Evolutionary conservation across 2,329 filamentous ascomycete genomes (phyloP).

Genomic region (Cladosporium sp.): DNA sequence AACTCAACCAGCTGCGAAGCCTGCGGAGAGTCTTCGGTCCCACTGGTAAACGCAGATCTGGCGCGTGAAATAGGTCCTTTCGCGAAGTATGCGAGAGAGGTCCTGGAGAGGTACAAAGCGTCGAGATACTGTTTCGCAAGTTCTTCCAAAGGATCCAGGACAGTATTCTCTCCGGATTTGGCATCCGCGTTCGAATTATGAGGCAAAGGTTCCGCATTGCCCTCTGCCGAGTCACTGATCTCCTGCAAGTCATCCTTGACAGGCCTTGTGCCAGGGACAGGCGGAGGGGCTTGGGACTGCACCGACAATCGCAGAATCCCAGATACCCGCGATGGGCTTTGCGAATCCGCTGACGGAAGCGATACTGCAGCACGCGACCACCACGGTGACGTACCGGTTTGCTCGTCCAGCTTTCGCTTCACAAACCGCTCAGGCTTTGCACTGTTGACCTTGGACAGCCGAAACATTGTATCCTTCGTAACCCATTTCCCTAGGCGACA

Average conservation of each 20-base stretch:
- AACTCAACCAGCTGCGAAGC: slow-evolving; percentile 61
- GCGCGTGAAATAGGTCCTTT: slow-evolving; percentile 74
- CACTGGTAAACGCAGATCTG: slow-evolving; percentile 61
- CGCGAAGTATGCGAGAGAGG: slow-evolving; percentile 74
- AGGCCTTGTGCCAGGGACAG: not conserved
- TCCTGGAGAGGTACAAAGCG: slow-evolving; percentile 49
- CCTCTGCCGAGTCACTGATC: not conserved
- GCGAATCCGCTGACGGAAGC: not conserved
- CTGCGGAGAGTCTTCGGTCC: slow-evolving; percentile 54
- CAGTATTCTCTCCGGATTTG: not conserved
- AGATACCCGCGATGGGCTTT: not conserved
- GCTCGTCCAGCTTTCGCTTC: slow-evolving; percentile 21
- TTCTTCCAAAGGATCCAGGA: slow-evolving; percentile 22
- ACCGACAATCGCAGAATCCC: slow-evolving; percentile 17
- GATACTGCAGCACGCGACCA: slow-evolving; percentile 18
- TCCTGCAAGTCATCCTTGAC: not conserved
- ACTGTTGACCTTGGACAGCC: slow-evolving; percentile 35
- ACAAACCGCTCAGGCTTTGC: slow-evolving; percentile 24
- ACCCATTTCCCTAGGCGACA: slow-evolving; percentile 65
- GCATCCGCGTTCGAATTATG: not conserved
- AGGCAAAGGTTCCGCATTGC: not conserved
- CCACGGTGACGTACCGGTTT: slow-evolving; percentile 12
- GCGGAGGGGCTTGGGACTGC: not conserved
- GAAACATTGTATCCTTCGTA: slow-evolving; percentile 49
- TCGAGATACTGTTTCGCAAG: slow-evolving; percentile 36